Percentiles rank a stretch among this genome's conserved stretches.
phyloP scores from a whole-genome alignment of 805 yeast species.

The Ogataea methanolica region DNA sequence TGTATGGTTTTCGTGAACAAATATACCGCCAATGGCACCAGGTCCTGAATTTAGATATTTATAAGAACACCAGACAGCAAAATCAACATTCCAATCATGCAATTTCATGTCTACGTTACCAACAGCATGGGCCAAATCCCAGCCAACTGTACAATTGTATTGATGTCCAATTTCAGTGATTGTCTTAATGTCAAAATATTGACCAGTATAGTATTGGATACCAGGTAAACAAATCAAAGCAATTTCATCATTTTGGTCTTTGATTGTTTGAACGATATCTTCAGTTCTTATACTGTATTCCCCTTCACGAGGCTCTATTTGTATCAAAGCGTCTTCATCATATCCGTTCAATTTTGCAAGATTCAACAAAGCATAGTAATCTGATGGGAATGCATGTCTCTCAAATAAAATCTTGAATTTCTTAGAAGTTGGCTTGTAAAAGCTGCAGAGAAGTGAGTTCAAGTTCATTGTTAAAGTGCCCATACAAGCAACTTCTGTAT shows the following conservation, averaged over 20 bases:
- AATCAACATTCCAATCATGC: constrained; percentile 89
- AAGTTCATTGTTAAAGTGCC: constrained; percentile 80
- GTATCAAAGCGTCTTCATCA: constrained; percentile 53
- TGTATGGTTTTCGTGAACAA: constrained; percentile 52
- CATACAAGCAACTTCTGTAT: constrained; percentile 81
- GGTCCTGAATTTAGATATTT: constrained; percentile 92
- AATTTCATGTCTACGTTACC: constrained; percentile 77
- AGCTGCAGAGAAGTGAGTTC: constrained; percentile 67
- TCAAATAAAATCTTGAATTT: constrained; percentile 77
- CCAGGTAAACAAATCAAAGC: constrained; percentile 83
- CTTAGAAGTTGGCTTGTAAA: constrained; percentile 60
- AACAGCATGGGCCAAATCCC: constrained; percentile 95
- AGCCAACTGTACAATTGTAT: constrained; percentile 61
- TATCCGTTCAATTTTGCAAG: constrained; percentile 60
- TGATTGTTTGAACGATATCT: constrained; percentile 55
- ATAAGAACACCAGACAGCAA: constrained; percentile 94
- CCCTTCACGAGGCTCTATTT: constrained; percentile 55
- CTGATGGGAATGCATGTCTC: constrained; percentile 88
- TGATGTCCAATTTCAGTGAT: constrained; percentile 63
- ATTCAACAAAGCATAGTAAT: constrained; percentile 78
- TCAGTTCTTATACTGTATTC: constrained; percentile 56
- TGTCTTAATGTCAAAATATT: constrained; percentile 65
- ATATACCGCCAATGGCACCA: constrained; percentile 87
- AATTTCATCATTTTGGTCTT: constrained; percentile 51
- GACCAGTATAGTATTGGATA: constrained; percentile 90